phyloP scores from a whole-genome alignment of 2,329 filamentous ascomycete genomes.

The Knufia fluminis region DNA sequence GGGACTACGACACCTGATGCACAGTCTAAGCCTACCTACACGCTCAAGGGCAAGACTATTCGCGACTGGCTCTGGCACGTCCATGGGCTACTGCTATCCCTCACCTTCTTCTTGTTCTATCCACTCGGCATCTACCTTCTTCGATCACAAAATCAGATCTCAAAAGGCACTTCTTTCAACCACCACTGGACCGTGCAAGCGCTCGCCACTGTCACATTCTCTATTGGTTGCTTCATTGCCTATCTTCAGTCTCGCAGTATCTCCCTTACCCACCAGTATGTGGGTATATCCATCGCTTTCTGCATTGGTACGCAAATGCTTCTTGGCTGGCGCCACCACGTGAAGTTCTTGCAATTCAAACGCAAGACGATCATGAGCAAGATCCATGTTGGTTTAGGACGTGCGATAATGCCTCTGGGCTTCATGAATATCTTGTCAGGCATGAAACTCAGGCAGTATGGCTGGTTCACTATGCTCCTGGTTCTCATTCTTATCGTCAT shows the following conservation, averaged over 20 bases:
- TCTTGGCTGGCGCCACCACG: slow-evolving; percentile 33
- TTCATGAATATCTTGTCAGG: slow-evolving; percentile 21
- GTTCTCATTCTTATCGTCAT: slow-evolving; percentile 16
- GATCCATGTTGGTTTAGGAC: slow-evolving; percentile 26
- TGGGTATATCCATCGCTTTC: slow-evolving; percentile 35
- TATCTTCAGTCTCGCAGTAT: slow-evolving; percentile 36
- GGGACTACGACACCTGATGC: slow-evolving; percentile 10
- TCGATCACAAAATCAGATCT: slow-evolving; percentile 29
- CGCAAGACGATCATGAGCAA: slow-evolving; percentile 18
- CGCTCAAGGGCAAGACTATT: slow-evolving; percentile 5
- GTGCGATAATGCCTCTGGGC: slow-evolving; percentile 23
- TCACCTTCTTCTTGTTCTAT: slow-evolving; percentile 30
- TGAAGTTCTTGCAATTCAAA: slow-evolving; percentile 24
- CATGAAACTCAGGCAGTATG: slow-evolving; percentile 21
- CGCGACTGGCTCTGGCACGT: slow-evolving; percentile 25
- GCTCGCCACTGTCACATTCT: slow-evolving; percentile 29
- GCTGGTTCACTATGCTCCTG: slow-evolving; percentile 18
- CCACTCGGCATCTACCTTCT: slow-evolving; percentile 30
- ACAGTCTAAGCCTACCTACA: slow-evolving; percentile 1
- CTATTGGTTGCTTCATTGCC: slow-evolving; percentile 33
- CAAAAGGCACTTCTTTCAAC: slow-evolving; percentile 21
- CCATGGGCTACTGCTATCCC: slow-evolving; percentile 28
- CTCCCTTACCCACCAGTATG: slow-evolving; percentile 39
- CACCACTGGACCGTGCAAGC: slow-evolving; percentile 35
- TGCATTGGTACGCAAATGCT: slow-evolving; percentile 29